phyloP scores from a whole-genome alignment of 2,329 filamentous ascomycete species.

The Pyricularia sp. region DNA sequence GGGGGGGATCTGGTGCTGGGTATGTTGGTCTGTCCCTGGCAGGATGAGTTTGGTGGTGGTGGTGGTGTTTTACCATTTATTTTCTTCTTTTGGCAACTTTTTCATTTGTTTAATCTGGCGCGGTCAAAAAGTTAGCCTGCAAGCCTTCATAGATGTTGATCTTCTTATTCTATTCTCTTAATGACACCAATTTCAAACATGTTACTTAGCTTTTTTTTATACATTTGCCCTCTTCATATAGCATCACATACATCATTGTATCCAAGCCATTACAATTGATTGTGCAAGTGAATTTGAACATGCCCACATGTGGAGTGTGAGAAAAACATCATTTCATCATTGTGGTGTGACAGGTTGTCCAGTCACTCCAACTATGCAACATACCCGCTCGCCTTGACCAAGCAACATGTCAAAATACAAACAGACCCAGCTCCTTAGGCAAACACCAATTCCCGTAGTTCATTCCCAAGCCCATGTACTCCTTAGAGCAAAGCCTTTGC shows the following conservation, averaged over 20 bases:
- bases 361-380: neutral
- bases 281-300: neutral
- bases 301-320: neutral
- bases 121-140: conserved; percentile 1
- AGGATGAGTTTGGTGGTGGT: neutral
- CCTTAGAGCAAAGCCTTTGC: neutral
- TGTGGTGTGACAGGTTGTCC: neutral
- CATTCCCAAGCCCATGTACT: neutral
- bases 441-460: neutral
- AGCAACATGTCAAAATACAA: neutral
- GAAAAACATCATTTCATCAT: neutral
- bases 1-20: neutral
- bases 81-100: too few species aligned
- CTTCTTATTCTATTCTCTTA: neutral
- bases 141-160: neutral
- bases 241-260: neutral
- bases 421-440: neutral
- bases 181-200: neutral
- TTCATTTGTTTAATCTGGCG: neutral
- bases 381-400: neutral
- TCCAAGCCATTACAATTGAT: neutral
- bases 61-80: neutral
- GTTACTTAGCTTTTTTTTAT: neutral
- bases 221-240: neutral
- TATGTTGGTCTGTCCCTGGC: neutral